A percentile compares a stretch with the other conserved stretches of the same genome.
phyloP scores from a whole-genome alignment of 179 eudicot species.

The Vitellaria paradoxa region DNA sequence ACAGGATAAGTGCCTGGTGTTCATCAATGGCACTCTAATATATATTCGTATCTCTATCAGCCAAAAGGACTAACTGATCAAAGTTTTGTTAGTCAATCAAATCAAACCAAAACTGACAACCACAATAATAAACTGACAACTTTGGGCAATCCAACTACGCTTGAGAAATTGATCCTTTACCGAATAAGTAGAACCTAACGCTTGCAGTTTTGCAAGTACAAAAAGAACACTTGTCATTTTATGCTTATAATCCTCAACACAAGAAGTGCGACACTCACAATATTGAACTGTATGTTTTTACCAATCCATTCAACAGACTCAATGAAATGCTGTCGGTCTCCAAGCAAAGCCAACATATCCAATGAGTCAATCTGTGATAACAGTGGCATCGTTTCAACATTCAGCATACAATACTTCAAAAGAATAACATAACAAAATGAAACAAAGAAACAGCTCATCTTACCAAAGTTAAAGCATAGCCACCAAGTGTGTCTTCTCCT shows the following conservation, averaged over 20 bases:
- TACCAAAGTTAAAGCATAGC: slow-evolving; percentile 96
- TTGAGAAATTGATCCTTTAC: not conserved
- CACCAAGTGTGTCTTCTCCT: slow-evolving; percentile 98
- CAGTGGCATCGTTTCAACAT: slow-evolving; percentile 9
- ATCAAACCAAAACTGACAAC: not conserved
- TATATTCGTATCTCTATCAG: not conserved
- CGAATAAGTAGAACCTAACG: not conserved
- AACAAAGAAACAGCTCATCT: slow-evolving; percentile 9
- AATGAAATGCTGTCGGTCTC: slow-evolving; percentile 73
- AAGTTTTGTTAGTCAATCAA: not conserved
- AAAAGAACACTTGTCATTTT: not conserved
- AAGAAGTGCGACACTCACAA: slow-evolving; percentile 61
- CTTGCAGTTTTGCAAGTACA: not conserved
- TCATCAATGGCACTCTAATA: not conserved
- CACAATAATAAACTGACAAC: not conserved
- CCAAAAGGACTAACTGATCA: not conserved
- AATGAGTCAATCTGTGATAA: slow-evolving; percentile 78
- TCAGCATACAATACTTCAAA: slow-evolving; percentile 1
- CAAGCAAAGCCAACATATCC: slow-evolving; percentile 94
- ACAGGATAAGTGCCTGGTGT: not conserved
- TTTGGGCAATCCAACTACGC: not conserved
- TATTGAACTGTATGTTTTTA: slow-evolving; percentile 93
- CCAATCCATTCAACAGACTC: slow-evolving; percentile 96
- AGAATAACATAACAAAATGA: not conserved
- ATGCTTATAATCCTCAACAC: slow-evolving; percentile 9